phyloP scores from a whole-genome alignment of 345 rosid genomes.

The Garcia nutans region DNA sequence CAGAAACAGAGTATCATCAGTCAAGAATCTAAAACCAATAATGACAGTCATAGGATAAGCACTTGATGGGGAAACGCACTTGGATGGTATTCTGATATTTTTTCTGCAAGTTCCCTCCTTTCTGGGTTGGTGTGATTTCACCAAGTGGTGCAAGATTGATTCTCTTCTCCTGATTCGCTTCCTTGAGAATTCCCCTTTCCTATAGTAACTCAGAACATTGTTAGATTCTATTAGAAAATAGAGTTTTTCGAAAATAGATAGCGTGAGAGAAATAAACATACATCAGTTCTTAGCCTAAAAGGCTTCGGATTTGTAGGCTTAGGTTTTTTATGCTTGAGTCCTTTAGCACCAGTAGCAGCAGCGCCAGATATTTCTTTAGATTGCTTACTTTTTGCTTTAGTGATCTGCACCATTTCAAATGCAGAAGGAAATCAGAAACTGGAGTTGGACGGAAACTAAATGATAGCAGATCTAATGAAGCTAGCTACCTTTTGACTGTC shows the following conservation, averaged over 20 bases:
- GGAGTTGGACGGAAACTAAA: neutral
- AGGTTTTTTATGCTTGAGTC: conserved; percentile 56
- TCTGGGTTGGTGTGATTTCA: conserved; percentile 34
- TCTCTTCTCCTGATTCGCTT: conserved; percentile 71
- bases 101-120: conserved; percentile 32
- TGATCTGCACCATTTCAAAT: conserved; percentile 38
- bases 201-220: conserved; percentile 22
- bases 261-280: conserved; percentile 31
- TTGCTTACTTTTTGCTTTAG: conserved; percentile 33
- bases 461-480: neutral
- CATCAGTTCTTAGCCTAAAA: conserved; percentile 91
- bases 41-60: neutral
- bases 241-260: neutral
- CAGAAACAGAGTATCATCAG: conserved; percentile 14
- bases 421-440: conserved; percentile 21
- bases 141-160: conserved; percentile 34
- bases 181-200: conserved; percentile 80
- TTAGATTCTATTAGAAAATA: conserved; percentile 11
- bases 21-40: conserved; percentile 1
- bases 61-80: conserved; percentile 40
- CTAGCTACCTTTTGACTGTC: conserved; percentile 39
- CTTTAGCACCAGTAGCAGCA: conserved; percentile 26
- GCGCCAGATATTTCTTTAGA: conserved; percentile 38
- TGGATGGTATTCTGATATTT: conserved; percentile 30
- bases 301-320: conserved; percentile 92